phyloP scores from a whole-genome alignment of 352 stramenopile genomes.

The Globisporangium iwayamae region DNA sequence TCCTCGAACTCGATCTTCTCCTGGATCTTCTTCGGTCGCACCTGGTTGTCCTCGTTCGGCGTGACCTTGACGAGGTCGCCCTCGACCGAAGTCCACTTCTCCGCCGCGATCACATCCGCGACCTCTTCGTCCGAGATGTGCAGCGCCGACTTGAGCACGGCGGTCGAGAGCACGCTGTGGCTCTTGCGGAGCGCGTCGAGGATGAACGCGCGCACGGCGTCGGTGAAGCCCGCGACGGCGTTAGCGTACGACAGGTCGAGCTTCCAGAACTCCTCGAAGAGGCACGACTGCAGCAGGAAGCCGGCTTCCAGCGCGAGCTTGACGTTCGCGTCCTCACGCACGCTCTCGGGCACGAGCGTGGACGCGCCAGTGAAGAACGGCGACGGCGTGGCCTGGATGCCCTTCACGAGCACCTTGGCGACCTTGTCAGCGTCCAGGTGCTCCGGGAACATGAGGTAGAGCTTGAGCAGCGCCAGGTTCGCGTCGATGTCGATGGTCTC shows the following conservation, averaged over 20 bases:
- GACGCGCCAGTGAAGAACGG: slow-evolving; percentile 75
- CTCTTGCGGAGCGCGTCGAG: slow-evolving; percentile 64
- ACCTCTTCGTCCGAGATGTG: slow-evolving; percentile 71
- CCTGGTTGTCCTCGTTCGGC: slow-evolving; percentile 80
- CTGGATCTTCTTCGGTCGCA: slow-evolving; percentile 85
- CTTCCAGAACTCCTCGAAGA: slow-evolving; percentile 85
- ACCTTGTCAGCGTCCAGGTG: slow-evolving; percentile 55
- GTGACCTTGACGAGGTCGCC: slow-evolving; percentile 52
- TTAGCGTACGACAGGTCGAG: slow-evolving; percentile 52
- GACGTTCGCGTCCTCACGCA: slow-evolving; percentile 65
- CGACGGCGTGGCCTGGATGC: slow-evolving; percentile 58
- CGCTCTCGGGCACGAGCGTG: slow-evolving; percentile 62
- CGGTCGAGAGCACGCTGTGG: slow-evolving; percentile 58
- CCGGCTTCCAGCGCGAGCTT: slow-evolving; percentile 48
- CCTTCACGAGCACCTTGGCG: slow-evolving; percentile 69
- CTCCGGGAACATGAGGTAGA: slow-evolving; percentile 75
- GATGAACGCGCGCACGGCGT: slow-evolving; percentile 76
- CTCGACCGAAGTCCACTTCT: slow-evolving; percentile 65
- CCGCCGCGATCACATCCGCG: slow-evolving; percentile 45
- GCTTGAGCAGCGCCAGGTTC: slow-evolving; percentile 76
- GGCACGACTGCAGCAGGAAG: slow-evolving; percentile 72
- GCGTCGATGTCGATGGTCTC: slow-evolving; percentile 67
- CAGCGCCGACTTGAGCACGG: slow-evolving; percentile 64
- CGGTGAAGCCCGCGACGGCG: slow-evolving; percentile 64
- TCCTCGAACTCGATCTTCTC: slow-evolving; percentile 86